Conservation (phyloP, 208 protist species). For the Trichomonas tenax region DNA sequence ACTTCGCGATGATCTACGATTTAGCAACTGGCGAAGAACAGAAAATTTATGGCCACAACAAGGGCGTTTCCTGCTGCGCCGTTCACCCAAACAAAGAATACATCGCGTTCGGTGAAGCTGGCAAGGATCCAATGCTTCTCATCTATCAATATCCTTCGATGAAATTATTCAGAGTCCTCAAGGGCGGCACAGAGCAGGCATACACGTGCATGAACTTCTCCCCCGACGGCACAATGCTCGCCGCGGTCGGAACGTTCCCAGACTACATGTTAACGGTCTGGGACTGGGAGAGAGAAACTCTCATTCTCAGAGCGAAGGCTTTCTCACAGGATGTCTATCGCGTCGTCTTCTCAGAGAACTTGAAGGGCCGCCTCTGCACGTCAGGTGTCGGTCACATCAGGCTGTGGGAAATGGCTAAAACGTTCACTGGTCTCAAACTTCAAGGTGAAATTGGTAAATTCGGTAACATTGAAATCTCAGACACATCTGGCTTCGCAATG, state of each 20-base stretch:
- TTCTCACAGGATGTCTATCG: conserved; percentile 78
- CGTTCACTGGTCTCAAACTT: conserved; percentile 91
- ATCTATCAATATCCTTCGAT: conserved; percentile 31
- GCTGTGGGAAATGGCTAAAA: conserved; percentile 88
- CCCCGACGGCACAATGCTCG: conserved; percentile 60
- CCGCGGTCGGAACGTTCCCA: conserved; percentile 68
- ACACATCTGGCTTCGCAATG: conserved; percentile 69
- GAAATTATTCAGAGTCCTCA: conserved; percentile 47
- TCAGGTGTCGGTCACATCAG: conserved; percentile 81
- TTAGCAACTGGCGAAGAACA: neutral
- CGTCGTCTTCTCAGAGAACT: conserved; percentile 64
- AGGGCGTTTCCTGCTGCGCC: neutral
- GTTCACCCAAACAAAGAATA: conserved; percentile 22
- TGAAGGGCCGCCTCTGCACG: conserved; percentile 68
- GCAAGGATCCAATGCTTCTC: neutral
- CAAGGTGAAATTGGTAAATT: conserved; percentile 79
- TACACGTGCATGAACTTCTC: conserved; percentile 68
- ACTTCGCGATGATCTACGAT: neutral
- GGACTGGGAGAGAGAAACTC: conserved; percentile 64
- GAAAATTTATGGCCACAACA: conserved; percentile 22
- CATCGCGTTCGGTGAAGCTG: conserved; percentile 24
- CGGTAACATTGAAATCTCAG: conserved; percentile 79
- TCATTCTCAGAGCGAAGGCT: conserved; percentile 78
- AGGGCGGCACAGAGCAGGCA: conserved; percentile 54
- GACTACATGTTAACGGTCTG: conserved; percentile 85